A percentile compares a stretch with the other conserved stretches of the same genome.
phyloP scores from a whole-genome alignment of 371 early-diverging fungal genomes.

The Ecytonucleospora hepatopenaei region DNA sequence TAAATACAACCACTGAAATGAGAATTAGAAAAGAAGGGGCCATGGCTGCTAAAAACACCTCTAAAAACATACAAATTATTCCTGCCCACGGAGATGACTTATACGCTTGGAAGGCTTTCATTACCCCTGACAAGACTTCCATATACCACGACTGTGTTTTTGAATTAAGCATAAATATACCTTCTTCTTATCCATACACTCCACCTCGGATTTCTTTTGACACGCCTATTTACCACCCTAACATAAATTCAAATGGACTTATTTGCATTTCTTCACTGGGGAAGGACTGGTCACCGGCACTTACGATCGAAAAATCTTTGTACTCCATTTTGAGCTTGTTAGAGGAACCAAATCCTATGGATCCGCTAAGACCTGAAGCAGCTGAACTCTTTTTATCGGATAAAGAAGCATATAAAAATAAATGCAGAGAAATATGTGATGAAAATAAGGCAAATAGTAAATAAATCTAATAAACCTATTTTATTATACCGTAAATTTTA shows the following conservation, averaged over 20 bases:
- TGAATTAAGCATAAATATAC: conserved; percentile 89
- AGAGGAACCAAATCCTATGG: conserved; percentile 91
- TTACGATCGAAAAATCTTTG: conserved; percentile 83
- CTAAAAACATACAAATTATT: conserved; percentile 15
- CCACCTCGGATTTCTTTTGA: conserved; percentile 90
- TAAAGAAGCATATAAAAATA: conserved; percentile 57
- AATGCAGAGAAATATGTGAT: conserved; percentile 37
- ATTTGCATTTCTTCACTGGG: conserved; percentile 92
- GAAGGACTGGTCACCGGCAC: conserved; percentile 95
- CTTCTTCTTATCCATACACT: conserved; percentile 95
- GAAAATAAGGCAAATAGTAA: too few species aligned
- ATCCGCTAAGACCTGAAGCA: conserved; percentile 85
- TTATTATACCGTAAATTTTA: background rate
- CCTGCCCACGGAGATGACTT: conserved; percentile 62
- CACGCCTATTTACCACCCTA: conserved; percentile 91
- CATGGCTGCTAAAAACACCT: background rate
- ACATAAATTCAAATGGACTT: conserved; percentile 90
- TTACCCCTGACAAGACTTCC: conserved; percentile 67
- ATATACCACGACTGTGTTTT: conserved; percentile 83
- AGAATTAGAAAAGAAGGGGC: conserved; percentile 19
- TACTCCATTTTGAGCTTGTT: conserved; percentile 85
- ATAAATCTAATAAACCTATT: background rate
- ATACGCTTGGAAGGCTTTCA: conserved; percentile 69
- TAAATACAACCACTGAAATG: conserved; percentile 18
- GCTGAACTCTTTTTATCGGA: conserved; percentile 88